Evolutionary conservation across 331 rosid genomes (phyloP), one percentile per base, ranked within the genome.

Genomic region (Dryas integrifolia): DNA sequence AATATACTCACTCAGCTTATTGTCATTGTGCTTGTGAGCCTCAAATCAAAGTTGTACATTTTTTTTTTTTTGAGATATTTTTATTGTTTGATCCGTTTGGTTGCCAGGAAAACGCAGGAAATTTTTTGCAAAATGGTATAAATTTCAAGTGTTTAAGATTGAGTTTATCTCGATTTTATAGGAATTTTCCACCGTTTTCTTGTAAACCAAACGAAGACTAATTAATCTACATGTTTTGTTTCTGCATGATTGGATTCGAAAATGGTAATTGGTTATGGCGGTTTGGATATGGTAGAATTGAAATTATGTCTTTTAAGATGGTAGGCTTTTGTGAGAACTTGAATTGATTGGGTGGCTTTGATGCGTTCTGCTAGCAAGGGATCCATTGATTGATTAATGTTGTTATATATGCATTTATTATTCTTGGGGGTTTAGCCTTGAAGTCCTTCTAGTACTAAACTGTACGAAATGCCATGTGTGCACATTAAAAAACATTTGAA

Each of bases 1-100:
- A 44, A 5, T 51, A 3, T 5, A 11, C 6, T 69, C 14, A 38
- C 24, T 72, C 40, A 10, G 59, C 49, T 26, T 9, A 11, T 65
- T 21, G 24, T 52, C 71, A n/a, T 45, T 12, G 24, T 16, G 41
- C 18, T 50, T 40, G 9, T 59, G 44, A 7, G 18, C 69, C 41
- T 38, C 9, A n/a, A 50, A n/a, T 72, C 40, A 30, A 44, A 6
- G 50, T 66, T 10, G 16, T 45, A 9, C 16, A 9, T 2, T 40
- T 51, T 26, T 39, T 6, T 4, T 47, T 1, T 18, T 24, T 58
- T 43, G 40, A 11, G 35, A 52, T 3, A 14, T 26, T 62, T 58
- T 35, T 16, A 13, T 40, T 69, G 2, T 4, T 4, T 40, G 40
- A 57, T 72, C 44, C 8, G 70, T 71, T 80, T 76, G 71, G 39